These are phyloP conservation scores for Podosphaera xanthii DNA, from an alignment of 2,329 filamentous ascomycete species.

Conservation along the genomic window DNA sequence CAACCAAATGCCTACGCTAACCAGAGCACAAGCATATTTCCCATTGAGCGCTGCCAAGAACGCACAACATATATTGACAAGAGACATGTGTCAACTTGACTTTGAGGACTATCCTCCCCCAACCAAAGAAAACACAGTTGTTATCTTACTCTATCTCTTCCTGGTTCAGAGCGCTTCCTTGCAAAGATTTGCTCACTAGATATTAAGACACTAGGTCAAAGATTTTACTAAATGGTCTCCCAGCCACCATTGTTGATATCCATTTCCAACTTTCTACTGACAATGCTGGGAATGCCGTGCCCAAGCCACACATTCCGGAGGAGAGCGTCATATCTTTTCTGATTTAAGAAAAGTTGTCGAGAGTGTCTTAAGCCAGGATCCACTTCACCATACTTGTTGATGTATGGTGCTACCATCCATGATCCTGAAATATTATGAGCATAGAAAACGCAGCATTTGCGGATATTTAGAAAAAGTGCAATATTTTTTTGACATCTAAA, in stretches of 20 bases:
- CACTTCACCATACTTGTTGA: slow-evolving; percentile 87
- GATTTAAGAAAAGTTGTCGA: slow-evolving; percentile 77
- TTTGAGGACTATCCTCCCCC: too few species aligned
- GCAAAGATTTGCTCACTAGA: too few species aligned
- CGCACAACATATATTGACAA: too few species aligned
- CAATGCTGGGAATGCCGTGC: slow-evolving; percentile 70
- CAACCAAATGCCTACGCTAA: neutral
- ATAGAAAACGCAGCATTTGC: slow-evolving; percentile 83
- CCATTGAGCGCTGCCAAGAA: too few species aligned
- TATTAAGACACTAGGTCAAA: neutral
- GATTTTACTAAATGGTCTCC: slow-evolving; percentile 43
- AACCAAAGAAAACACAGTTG: too few species aligned
- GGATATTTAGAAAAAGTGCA: slow-evolving; percentile 89
- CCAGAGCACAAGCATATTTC: too few species aligned
- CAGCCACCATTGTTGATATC: slow-evolving; percentile 95
- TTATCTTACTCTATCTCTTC: too few species aligned
- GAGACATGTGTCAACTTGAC: too few species aligned
- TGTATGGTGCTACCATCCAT: slow-evolving; percentile 73
- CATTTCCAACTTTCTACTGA: slow-evolving; percentile 72
- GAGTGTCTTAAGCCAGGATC: slow-evolving; percentile 76
- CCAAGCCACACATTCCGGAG: slow-evolving; percentile 68
- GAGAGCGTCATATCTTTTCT: slow-evolving; percentile 78
- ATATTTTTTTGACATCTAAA: slow-evolving; percentile 65
- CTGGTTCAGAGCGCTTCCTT: too few species aligned
- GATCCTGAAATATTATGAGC: slow-evolving; percentile 63